Evolutionary conservation across 2,329 filamentous ascomycete genomes (phyloP), one percentile per base, ranked within the genome.

Genomic region (Ampelomyces quisqualis): DNA sequence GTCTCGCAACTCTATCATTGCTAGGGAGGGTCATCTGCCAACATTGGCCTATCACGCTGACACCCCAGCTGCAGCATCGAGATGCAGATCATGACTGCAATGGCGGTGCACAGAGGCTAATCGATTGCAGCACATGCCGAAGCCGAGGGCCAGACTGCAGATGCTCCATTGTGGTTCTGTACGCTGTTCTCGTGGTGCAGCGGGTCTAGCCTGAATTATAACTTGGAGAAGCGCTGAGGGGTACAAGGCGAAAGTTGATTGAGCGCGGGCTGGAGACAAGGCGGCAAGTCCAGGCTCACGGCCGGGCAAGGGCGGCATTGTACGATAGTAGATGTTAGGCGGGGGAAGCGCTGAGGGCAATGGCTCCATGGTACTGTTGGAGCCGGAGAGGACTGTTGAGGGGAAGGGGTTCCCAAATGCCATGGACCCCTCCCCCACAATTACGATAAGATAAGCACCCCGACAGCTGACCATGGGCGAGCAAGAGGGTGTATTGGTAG

Each of bases 11-110:
- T 31, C 29, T 19, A 31, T n/a, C 6, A 22, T 26, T 11, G 32
- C 14, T 14, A 31, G 32, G 57, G 45, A 51, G 52, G 53, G 54
- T 58, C 51, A 54, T 50, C 46, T 60, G 49, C 38, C 46, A 46
- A 53, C 48, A 65, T 65, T 65, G 63, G 47, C 63, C 61, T 63
- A 67, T 67, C 60, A 55, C 50, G 55, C 45, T 51, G 47, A 49
- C 40, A 52, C 54, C 52, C 47, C 46, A 45, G 47, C 43, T 48
- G 43, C 45, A 57, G 45, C 35, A 46, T 55, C 47, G 53, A 44
- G 44, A 47, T 42, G 59, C 53, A 62, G 60, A 65, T 64, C 58
- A 53, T 53, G 49, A 46, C 49, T 45, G 49, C 42, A 45, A 49
- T 51, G 34, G 49, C 56, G 55, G 54, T 51, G 53, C 56, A 52